phyloP scores from a whole-genome alignment of 306 rosid species.

The Sicyos edulis region DNA sequence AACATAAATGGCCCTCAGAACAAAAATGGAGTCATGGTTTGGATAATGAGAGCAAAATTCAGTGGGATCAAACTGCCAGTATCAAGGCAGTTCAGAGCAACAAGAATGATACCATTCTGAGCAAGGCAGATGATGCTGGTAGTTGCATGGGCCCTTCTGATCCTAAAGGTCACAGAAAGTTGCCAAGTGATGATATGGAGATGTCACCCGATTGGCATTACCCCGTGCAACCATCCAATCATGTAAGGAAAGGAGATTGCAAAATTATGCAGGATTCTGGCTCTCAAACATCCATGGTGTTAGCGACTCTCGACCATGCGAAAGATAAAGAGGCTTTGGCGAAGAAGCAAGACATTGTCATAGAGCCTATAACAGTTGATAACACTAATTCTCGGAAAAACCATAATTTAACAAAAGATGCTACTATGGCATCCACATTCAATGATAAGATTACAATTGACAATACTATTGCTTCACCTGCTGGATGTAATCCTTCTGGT shows the following conservation, averaged over 20 bases:
- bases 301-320: slow-evolving; percentile 37
- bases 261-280: slow-evolving; percentile 37
- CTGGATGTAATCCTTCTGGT: slow-evolving; percentile 32
- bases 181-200: slow-evolving; percentile 56
- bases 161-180: slow-evolving; percentile 47
- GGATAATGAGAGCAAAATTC: slow-evolving; percentile 40
- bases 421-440: slow-evolving; percentile 32
- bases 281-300: slow-evolving; percentile 31
- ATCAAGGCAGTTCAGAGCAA: slow-evolving; percentile 34
- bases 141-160: slow-evolving; percentile 34
- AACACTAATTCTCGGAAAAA: slow-evolving; percentile 30
- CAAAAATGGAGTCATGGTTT: slow-evolving; percentile 36
- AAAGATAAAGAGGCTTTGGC: slow-evolving; percentile 40
- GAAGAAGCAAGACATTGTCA: slow-evolving; percentile 26
- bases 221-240: slow-evolving; percentile 40
- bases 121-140: slow-evolving; percentile 46
- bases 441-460: slow-evolving; percentile 33
- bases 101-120: slow-evolving; percentile 45
- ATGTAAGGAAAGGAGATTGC: slow-evolving; percentile 43
- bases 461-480: slow-evolving; percentile 28
- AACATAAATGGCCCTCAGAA: slow-evolving; percentile 39
- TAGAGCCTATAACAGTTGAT: slow-evolving; percentile 34
- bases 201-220: slow-evolving; percentile 88
- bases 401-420: slow-evolving; percentile 30
- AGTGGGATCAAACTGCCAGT: slow-evolving; percentile 29